Conservation (phyloP, 2,329 filamentous ascomycete genomes). For the Periconia sp. region DNA sequence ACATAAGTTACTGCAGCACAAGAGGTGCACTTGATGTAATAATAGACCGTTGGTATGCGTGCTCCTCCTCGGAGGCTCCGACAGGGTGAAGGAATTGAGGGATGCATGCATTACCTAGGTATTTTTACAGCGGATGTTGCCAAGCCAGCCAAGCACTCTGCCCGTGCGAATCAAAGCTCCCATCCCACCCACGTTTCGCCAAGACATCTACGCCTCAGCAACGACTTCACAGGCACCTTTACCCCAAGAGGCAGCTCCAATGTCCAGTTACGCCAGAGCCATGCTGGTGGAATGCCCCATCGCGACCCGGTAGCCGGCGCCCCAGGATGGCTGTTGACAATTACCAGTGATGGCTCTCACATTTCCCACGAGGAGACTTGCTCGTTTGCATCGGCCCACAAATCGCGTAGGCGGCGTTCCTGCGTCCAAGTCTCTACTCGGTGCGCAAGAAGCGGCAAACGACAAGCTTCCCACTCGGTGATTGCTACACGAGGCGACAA, state of each 20-base stretch:
- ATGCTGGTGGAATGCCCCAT: slow-evolving; percentile 15
- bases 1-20: no score
- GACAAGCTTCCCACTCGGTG: no score
- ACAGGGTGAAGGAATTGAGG: no score
- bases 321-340: slow-evolving; percentile 22
- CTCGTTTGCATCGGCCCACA: slow-evolving; percentile 9
- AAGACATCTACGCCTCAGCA: background rate
- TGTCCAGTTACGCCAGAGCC: slow-evolving; percentile 17
- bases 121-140: background rate
- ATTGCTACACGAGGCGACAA: background rate
- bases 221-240: background rate
- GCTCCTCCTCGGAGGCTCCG: no score
- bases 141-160: background rate
- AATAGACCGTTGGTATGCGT: no score
- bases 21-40: no score
- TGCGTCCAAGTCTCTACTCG: background rate
- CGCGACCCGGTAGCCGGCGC: slow-evolving; percentile 21
- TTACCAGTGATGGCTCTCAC: slow-evolving; percentile 21
- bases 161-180: slow-evolving; percentile 6
- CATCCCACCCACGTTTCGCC: slow-evolving; percentile 7
- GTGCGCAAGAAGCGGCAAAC: background rate
- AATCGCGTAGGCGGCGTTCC: slow-evolving; percentile 15
- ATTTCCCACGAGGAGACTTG: slow-evolving; percentile 32
- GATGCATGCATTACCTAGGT: no score
- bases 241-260: slow-evolving; percentile 26